Percentiles rank a stretch among this genome's conserved stretches.
Evolutionary conservation across 148 eudicot genomes (phyloP).

Genomic region (Nepenthes mirabilis): DNA sequence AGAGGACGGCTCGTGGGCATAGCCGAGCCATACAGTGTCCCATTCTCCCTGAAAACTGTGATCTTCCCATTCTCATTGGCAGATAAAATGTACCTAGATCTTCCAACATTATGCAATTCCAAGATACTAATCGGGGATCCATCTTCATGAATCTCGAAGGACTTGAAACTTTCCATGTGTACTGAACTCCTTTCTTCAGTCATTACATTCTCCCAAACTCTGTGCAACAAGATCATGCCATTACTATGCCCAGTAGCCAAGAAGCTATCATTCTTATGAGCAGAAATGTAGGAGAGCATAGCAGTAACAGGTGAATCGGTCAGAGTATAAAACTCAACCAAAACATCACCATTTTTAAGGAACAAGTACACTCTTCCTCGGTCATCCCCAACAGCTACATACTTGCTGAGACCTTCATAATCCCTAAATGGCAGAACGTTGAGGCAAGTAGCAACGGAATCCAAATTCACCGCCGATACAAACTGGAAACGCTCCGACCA

Average conservation of each 20-base stretch:
- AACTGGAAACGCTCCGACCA: slow-evolving; percentile 90
- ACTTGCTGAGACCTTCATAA: slow-evolving; percentile 68
- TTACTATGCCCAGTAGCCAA: slow-evolving; percentile 72
- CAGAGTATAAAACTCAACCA: slow-evolving; percentile 38
- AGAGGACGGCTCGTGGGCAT: slow-evolving; percentile 65
- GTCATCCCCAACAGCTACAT: slow-evolving; percentile 74
- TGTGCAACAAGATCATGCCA: slow-evolving; percentile 59
- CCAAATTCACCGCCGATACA: slow-evolving; percentile 68
- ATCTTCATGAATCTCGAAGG: slow-evolving; percentile 16
- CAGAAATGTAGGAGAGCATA: slow-evolving; percentile 58
- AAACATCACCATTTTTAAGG: slow-evolving; percentile 54
- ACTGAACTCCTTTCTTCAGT: slow-evolving; percentile 48
- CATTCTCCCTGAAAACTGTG: slow-evolving; percentile 63
- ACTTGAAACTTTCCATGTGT: slow-evolving; percentile 30
- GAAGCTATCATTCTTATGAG: slow-evolving; percentile 65
- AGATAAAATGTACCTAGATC: slow-evolving; percentile 64
- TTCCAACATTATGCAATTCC: slow-evolving; percentile 77
- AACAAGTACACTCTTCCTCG: slow-evolving; percentile 55
- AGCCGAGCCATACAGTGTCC: slow-evolving; percentile 50
- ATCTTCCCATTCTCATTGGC: slow-evolving; percentile 49
- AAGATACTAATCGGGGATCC: slow-evolving; percentile 36
- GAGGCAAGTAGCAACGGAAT: slow-evolving; percentile 47
- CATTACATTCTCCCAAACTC: slow-evolving; percentile 49
- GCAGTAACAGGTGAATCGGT: slow-evolving; percentile 46
- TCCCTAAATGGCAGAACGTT: slow-evolving; percentile 64